Percentiles rank a stretch among this genome's conserved stretches.
These are phyloP conservation scores for Neocatenulostroma microsporum DNA, from an alignment of 2,329 filamentous ascomycete species.

Conservation along the genomic window DNA sequence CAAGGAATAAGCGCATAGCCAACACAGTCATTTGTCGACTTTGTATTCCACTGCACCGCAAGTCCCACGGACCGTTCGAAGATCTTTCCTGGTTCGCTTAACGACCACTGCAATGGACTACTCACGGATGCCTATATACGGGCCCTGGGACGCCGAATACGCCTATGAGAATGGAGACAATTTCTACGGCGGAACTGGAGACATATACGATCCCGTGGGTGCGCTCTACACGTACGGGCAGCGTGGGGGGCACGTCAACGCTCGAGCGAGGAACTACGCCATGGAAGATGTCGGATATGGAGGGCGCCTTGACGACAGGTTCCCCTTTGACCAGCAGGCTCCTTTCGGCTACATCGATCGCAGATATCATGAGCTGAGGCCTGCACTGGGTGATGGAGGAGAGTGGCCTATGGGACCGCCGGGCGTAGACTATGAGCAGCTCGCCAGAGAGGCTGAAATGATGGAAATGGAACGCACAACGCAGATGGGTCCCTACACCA, in stretches of 20 bases:
- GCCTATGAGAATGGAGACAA: neutral
- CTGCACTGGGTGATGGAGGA: neutral
- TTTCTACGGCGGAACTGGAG: neutral
- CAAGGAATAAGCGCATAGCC: too few relatives aligned
- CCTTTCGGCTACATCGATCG: neutral
- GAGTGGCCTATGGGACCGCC: neutral
- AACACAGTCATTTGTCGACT: too few relatives aligned
- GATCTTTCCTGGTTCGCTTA: too few relatives aligned
- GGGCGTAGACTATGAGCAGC: neutral
- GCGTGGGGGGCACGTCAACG: too few relatives aligned
- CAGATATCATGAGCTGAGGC: neutral
- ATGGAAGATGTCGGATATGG: neutral
- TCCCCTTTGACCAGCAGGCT: neutral
- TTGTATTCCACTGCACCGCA: too few relatives aligned
- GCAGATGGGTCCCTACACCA: too few relatives aligned
- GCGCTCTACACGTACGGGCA: too few relatives aligned
- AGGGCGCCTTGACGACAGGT: neutral
- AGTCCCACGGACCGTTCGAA: too few relatives aligned
- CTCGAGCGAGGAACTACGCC: too few relatives aligned
- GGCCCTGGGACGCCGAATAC: conserved; percentile 1
- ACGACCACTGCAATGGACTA: too few relatives aligned
- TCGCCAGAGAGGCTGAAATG: neutral
- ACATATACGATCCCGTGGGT: conserved; percentile 1
- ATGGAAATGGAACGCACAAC: neutral
- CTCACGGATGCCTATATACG: neutral